These are phyloP conservation scores for Pascua sp. DNA, from an alignment of 1,284 basidiomycete species.

Conservation along the genomic window DNA sequence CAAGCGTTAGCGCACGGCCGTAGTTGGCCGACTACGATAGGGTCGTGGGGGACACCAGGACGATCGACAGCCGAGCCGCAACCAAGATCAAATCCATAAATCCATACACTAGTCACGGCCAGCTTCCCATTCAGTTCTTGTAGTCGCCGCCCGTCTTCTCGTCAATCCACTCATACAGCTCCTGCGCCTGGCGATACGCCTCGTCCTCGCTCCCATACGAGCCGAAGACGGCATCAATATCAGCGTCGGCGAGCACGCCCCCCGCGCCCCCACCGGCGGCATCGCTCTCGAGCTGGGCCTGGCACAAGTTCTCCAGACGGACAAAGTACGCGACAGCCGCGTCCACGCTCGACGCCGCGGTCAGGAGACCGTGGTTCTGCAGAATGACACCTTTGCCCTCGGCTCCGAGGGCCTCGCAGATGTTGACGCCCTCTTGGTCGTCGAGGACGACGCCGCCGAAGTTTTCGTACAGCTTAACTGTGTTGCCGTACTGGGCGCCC, in stretches of 20 bases:
- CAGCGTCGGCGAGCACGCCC: conserved; percentile 56
- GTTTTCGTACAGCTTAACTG: conserved; percentile 36
- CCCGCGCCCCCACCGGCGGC: conserved; percentile 52
- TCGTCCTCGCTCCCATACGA: conserved; percentile 54
- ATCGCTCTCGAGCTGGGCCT: conserved; percentile 32
- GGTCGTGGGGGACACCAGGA: no score
- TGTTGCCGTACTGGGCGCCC: conserved; percentile 36
- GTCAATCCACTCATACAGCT: conserved; percentile 25
- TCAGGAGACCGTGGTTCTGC: conserved; percentile 42
- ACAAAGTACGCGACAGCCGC: conserved; percentile 33
- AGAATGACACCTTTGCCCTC: conserved; percentile 42
- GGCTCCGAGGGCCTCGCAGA: conserved; percentile 45
- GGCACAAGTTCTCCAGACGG: conserved; percentile 31
- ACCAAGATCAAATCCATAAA: neutral
- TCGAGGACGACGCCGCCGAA: conserved; percentile 51
- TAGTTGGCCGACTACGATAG: no score
- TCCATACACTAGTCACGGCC: no score
- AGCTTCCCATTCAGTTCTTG: conserved; percentile 6
- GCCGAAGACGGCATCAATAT: conserved; percentile 58
- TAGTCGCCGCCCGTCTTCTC: conserved; percentile 16
- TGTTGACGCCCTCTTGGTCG: conserved; percentile 46
- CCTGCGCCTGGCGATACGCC: conserved; percentile 18
- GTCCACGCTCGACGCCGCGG: conserved; percentile 26
- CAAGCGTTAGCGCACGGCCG: no score
- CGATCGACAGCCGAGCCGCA: no score